Percentiles rank a stretch among this genome's conserved stretches.
These are phyloP conservation scores for Anthostomella pinea DNA, from an alignment of 2,329 filamentous ascomycete species.

Conservation along the genomic window DNA sequence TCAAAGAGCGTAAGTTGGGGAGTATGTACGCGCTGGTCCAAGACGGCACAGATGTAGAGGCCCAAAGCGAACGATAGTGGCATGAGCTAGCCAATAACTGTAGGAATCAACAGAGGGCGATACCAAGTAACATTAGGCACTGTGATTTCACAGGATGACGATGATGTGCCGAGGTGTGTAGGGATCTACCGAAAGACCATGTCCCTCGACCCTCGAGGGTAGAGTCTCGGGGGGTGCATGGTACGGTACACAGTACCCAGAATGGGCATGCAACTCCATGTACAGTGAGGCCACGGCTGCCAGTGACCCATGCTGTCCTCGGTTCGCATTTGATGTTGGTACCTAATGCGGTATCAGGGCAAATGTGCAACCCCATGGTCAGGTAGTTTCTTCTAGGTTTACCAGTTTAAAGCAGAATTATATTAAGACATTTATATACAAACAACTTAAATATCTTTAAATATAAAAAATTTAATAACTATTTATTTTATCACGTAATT, in stretches of 20 bases:
- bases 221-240: constrained; percentile 19
- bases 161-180: constrained; percentile 22
- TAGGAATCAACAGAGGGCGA: constrained; percentile 18
- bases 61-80: constrained; percentile 21
- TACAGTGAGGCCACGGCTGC: constrained; percentile 17
- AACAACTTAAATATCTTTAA: too few relatives aligned
- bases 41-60: constrained; percentile 21
- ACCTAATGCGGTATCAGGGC: constrained; percentile 25
- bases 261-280: constrained; percentile 8
- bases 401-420: too few relatives aligned
- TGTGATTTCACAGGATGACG: constrained; percentile 25
- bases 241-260: constrained; percentile 11
- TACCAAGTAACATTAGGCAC: constrained; percentile 23
- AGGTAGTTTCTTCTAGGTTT: too few relatives aligned
- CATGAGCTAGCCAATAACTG: constrained; percentile 21
- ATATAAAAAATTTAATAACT: too few relatives aligned
- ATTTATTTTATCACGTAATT: too few relatives aligned
- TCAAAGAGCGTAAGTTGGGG: constrained; percentile 19
- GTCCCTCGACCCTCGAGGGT: constrained; percentile 18
- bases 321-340: constrained; percentile 27
- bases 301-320: constrained; percentile 15
- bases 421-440: constrained; percentile 17
- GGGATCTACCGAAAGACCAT: constrained; percentile 21
- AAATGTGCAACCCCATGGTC: too few relatives aligned
- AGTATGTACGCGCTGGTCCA: constrained; percentile 19